A percentile compares a stretch with the other conserved stretches of the same genome.
These are phyloP conservation scores for Myriosclerotinia curreyana DNA, from an alignment of 2,329 filamentous ascomycete species.

Conservation along the genomic window DNA sequence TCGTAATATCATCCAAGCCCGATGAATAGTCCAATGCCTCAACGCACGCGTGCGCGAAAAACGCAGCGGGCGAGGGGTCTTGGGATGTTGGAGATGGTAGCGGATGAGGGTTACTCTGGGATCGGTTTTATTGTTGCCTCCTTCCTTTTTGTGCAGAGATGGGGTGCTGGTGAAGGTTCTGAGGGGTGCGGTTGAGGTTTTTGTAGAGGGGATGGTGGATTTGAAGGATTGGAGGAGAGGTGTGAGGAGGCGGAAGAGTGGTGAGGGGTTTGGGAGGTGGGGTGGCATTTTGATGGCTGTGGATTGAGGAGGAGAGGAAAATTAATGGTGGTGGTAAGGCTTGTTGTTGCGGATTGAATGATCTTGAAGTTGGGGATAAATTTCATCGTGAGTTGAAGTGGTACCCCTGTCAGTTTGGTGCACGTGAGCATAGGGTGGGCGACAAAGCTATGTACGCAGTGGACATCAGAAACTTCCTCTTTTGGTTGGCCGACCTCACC, in stretches of 20 bases:
- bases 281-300: slow-evolving; percentile 28
- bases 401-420: not conserved
- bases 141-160: slow-evolving; percentile 21
- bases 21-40: slow-evolving; percentile 98
- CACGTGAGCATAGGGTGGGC: not conserved
- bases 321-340: slow-evolving; percentile 2
- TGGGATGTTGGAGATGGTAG: slow-evolving; percentile 67
- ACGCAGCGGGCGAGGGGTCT: slow-evolving; percentile 72
- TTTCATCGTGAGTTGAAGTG: slow-evolving; percentile 2
- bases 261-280: slow-evolving; percentile 26
- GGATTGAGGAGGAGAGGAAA: not conserved
- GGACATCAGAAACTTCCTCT: not conserved
- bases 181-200: slow-evolving; percentile 15
- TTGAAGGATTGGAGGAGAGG: slow-evolving; percentile 32
- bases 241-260: slow-evolving; percentile 32
- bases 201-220: slow-evolving; percentile 18
- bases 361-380: slow-evolving; percentile 8
- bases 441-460: not conserved
- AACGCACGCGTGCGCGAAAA: slow-evolving; percentile 85
- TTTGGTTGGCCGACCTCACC: not conserved
- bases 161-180: slow-evolving; percentile 31
- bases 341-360: slow-evolving; percentile 2
- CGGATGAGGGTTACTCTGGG: slow-evolving; percentile 54
- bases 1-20: slow-evolving; percentile 83
- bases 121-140: slow-evolving; percentile 30